phyloP scores from a whole-genome alignment of 108 stramenopile genomes.

The Nitzschia putrida region DNA sequence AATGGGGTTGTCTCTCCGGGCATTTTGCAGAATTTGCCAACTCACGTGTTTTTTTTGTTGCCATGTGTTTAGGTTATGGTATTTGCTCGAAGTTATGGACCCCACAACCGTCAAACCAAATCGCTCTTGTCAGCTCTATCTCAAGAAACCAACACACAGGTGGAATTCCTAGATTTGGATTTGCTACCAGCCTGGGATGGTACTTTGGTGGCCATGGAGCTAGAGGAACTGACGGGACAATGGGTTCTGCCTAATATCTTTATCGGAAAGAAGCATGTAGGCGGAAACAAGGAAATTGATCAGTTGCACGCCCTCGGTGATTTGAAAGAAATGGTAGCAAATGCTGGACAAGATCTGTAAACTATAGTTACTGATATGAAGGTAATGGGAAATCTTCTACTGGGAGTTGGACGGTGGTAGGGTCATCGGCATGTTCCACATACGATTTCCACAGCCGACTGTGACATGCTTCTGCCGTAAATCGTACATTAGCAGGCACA shows the following conservation, averaged over 20 bases:
- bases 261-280: conserved; percentile 32
- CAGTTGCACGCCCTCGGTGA: conserved; percentile 35
- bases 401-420: conserved; percentile 40
- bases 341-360: conserved; percentile 28
- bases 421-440: conserved; percentile 34
- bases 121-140: conserved; percentile 11
- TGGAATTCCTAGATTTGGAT: conserved; percentile 38
- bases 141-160: conserved; percentile 12
- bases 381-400: conserved; percentile 55
- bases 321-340: conserved; percentile 30
- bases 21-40: neutral
- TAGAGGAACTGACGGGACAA: conserved; percentile 34
- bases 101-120: conserved; percentile 30
- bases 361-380: neutral
- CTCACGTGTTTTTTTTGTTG: neutral
- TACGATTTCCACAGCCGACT: conserved; percentile 75
- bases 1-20: no score
- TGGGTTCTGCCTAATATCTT: conserved; percentile 42
- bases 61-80: conserved; percentile 29
- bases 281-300: conserved; percentile 37
- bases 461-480: conserved; percentile 58
- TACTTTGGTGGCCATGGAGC: conserved; percentile 22
- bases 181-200: conserved; percentile 35
- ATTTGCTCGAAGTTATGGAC: conserved; percentile 41
- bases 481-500: conserved; percentile 69